Conservation (phyloP, 208 protist genomes). For the Leishmania tropica region DNA sequence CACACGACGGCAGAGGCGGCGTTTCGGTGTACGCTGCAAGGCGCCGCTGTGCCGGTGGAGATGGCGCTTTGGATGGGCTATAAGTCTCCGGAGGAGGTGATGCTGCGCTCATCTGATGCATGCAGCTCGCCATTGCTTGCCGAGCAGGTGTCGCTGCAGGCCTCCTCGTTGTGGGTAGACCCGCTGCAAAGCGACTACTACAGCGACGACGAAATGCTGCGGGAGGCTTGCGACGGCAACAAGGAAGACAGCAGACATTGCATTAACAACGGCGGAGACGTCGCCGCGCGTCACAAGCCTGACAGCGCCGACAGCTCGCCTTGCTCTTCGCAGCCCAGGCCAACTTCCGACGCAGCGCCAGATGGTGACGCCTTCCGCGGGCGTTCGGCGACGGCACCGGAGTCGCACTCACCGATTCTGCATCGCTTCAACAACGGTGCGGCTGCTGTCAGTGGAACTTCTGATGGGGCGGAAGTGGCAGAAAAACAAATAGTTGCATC, state of each 20-base stretch:
- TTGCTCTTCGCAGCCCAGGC: background rate
- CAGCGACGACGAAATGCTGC: background rate
- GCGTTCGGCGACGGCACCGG: background rate
- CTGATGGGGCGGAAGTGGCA: background rate
- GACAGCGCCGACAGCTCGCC: background rate
- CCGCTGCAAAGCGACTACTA: constrained; percentile 2
- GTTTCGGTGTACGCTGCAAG: constrained; percentile 16
- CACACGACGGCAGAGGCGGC: constrained; percentile 21
- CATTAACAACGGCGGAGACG: background rate
- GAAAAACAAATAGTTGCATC: background rate
- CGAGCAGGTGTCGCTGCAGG: background rate
- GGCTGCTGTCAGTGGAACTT: background rate
- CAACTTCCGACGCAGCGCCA: constrained; percentile 3
- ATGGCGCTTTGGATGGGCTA: constrained; percentile 19
- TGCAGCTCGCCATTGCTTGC: background rate
- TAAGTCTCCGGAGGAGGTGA: constrained; percentile 2
- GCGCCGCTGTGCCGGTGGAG: constrained; percentile 12
- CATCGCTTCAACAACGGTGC: background rate
- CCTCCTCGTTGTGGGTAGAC: constrained; percentile 15
- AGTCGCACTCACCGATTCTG: background rate
- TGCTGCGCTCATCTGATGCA: background rate
- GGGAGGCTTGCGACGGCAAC: background rate
- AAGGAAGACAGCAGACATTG: background rate
- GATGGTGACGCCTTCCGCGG: constrained; percentile 12
- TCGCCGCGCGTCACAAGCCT: background rate